Evolutionary conservation across 2,329 filamentous ascomycete species (phyloP), one percentile per base, ranked within the genome.

Genomic region (Nigrospora osmanthi): DNA sequence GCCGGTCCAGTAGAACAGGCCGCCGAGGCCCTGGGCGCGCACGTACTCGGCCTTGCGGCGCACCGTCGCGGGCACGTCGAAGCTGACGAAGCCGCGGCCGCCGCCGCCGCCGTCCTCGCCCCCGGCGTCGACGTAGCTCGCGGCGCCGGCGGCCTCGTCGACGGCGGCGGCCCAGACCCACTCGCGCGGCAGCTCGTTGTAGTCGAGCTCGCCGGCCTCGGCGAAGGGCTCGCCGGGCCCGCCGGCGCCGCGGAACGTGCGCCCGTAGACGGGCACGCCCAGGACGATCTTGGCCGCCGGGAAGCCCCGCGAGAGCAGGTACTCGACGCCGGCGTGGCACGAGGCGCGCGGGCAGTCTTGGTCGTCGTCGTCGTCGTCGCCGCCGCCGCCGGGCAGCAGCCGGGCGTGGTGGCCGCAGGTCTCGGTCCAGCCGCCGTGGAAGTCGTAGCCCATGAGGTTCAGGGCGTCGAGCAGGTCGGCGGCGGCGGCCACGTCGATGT

Each of bases 361-460:
- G n/a, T n/a, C 4, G 53, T 51, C 2, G 61, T 58, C 34, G 55
- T 50, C 15, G n/a, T 49, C 38, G 13, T 44, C 31, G 17, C 54
- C 46, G 1, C 52, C 49, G 3, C 51, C 54, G 2, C 71, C 71
- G 0, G 72, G 64, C 42, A 72, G 71, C 0, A 86, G 72, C 54
- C 83, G 80, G 2, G 81, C 77, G 34, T 85, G 81, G 55, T 85
- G 80, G 12, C 81, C 82, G 11, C 73, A 75, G 30, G 75, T 71
- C 17, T 68, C 60, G 2, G 72, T 73, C 82, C 81, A 85, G 9
- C 78, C 71, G 0, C 82, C 82, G 0, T 74, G 71, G 52, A 84
- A 84, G 58, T 86, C 82, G 56, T 86, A 86, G 12, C 75, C 71
- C 83, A 86, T 86, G 38, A 86, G 67, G 54, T 85, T 84, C 49